Evolutionary conservation across 768 basidiomycete genomes (phyloP).

Genomic region (Tremella mesenterica): DNA sequence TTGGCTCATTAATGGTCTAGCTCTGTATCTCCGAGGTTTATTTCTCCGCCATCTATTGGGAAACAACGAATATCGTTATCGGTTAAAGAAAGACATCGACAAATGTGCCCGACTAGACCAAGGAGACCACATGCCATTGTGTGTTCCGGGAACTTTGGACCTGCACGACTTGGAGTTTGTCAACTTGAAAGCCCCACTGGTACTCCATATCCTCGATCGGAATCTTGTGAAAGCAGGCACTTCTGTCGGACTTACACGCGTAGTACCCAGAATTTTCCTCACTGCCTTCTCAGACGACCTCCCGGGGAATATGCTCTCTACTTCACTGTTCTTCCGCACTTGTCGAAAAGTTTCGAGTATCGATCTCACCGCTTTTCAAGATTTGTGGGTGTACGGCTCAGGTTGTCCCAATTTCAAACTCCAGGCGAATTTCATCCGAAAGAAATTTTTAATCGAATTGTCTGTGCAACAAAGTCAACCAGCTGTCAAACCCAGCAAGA

Average conservation of each 20-base stretch:
- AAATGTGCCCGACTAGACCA: conserved; percentile 79
- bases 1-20: conserved; percentile 94
- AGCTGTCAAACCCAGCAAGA: conserved; percentile 50
- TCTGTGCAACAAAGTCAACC: conserved; percentile 64
- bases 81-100: conserved; percentile 92
- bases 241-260: conserved; percentile 83
- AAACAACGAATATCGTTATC: conserved; percentile 93
- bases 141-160: conserved; percentile 73
- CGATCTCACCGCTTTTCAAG: conserved; percentile 82
- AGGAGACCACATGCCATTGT: conserved; percentile 83
- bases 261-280: conserved; percentile 88
- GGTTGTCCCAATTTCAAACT: conserved; percentile 89
- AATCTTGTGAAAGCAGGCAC: conserved; percentile 91
- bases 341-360: conserved; percentile 74
- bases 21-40: conserved; percentile 78
- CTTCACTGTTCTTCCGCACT: conserved; percentile 77
- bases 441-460: conserved; percentile 97
- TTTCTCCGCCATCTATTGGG: conserved; percentile 81
- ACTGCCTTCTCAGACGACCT: conserved; percentile 88
- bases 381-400: conserved; percentile 98
- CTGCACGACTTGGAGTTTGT: conserved; percentile 88
- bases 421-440: conserved; percentile 84
- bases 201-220: conserved; percentile 89
- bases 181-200: conserved; percentile 90
- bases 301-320: conserved; percentile 69